A percentile compares a stretch with the other conserved stretches of the same genome.
These are phyloP conservation scores for Tricholoma bakamatsutake DNA, from an alignment of 768 basidiomycete genomes.

Conservation along the genomic window DNA sequence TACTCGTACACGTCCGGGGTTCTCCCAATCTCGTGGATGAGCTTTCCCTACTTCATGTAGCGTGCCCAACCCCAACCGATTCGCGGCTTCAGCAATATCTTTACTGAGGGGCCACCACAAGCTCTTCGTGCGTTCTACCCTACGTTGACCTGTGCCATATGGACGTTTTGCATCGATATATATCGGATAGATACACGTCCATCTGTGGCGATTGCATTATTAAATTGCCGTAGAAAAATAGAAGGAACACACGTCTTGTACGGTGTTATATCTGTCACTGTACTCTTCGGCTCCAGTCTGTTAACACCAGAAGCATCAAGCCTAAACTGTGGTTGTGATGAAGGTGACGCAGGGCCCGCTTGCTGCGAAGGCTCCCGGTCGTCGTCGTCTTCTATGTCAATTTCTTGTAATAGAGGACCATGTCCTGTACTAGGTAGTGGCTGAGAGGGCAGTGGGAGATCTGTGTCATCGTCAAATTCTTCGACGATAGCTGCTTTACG, in stretches of 20 bases:
- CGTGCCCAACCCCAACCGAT: slow-evolving; percentile 67
- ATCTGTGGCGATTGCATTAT: slow-evolving; percentile 41
- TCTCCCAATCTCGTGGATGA: slow-evolving; percentile 97
- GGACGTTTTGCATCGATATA: slow-evolving; percentile 95
- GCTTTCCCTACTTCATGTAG: slow-evolving; percentile 87
- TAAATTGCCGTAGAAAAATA: slow-evolving; percentile 12
- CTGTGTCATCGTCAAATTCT: slow-evolving; percentile 94
- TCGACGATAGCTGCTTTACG: slow-evolving; percentile 63
- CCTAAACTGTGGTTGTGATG: slow-evolving; percentile 23
- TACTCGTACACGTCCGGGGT: slow-evolving; percentile 91
- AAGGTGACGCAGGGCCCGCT: slow-evolving; percentile 55
- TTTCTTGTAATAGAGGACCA: slow-evolving; percentile 78
- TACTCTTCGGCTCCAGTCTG: slow-evolving; percentile 25
- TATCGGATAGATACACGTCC: slow-evolving; percentile 95
- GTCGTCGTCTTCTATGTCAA: slow-evolving; percentile 41
- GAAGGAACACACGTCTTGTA: slow-evolving; percentile 65
- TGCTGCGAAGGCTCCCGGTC: slow-evolving; percentile 36
- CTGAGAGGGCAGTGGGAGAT: slow-evolving; percentile 71
- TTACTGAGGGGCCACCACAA: slow-evolving; percentile 96
- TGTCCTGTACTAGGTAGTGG: slow-evolving; percentile 63
- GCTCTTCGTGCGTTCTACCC: slow-evolving; percentile 71
- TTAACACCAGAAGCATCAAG: slow-evolving; percentile 18
- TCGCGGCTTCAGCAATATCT: slow-evolving; percentile 84
- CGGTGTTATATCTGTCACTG: slow-evolving; percentile 70
- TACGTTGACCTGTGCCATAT: slow-evolving; percentile 75